Evolutionary conservation across 805 yeast species (phyloP), one percentile per base, ranked within the genome.

Genomic region (Candida schatavii): DNA sequence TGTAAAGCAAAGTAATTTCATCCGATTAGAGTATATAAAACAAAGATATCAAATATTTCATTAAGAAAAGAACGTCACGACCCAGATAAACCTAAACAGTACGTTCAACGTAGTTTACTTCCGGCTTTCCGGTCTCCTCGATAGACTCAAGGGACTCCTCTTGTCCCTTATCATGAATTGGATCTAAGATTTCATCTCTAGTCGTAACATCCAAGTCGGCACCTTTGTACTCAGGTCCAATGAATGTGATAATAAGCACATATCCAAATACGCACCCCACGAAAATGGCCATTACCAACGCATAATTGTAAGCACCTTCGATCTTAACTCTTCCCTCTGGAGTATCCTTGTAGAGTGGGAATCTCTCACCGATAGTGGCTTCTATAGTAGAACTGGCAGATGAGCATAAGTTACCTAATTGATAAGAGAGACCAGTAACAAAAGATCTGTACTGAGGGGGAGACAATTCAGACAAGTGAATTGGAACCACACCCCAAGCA

Each of bases 341-440:
- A 23, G 27, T 23, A 23, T 23, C 27, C 27, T 23, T 11, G 27
- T 7, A 23, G 14, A 61, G 49, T 9, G 61, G 56, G 66, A 79
- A 81, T 30, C 66, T 48, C 48, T 74, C 77, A 44, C 86, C 86
- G 47, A 81, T 72, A 17, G 79, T 77, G 23, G 82, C 64, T 61
- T 81, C 85, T 47, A 81, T 81, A n/a, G 87, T 81, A 0, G 85
- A 77, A 1, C 83, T 76, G 3, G 86, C 85, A 30, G 83, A 76
- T 1, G 83, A 76, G 18, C 80, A 80, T 54, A 81, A 68, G 62
- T 81, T 82, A 66, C 88, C 88, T 49, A 82, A 64, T 58, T 82
- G 87, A 57, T 82, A 82, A 18, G 83, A 69, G 26, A 74, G 71
- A 56, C 88, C 88, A 33, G 77, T 74, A 40, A 80, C 77, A 45